Evolutionary conservation across 2,329 filamentous ascomycete genomes (phyloP), one percentile per base, ranked within the genome.

Genomic region (Thielaviopsis populi): DNA sequence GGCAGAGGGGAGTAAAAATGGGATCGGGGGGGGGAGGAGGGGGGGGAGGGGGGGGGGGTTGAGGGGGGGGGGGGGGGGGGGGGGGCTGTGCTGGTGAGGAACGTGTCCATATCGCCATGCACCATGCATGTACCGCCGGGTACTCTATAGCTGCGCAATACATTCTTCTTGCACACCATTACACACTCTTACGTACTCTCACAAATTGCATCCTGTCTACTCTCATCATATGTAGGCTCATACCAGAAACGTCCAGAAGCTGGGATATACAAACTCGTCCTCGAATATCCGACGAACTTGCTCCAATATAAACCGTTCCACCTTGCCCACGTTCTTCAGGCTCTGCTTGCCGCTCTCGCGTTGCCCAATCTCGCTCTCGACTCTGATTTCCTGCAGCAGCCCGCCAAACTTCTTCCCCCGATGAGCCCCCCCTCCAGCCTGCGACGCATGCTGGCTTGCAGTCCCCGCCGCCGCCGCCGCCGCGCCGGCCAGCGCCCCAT

Each of bases 231-330:
- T 19, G 24, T 5, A 1, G 11, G 4, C 15, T 56, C 53, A 96
- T 54, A 97, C 86, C 70, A 99, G 77, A 74, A 97, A 96, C 0
- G 92, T 97, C 91, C 92, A 97, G 75, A 95, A 97, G 74, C 91
- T 96, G 54, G 94, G 94, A 76, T 95, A 97, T 67, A 97, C 91
- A 76, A 97, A 94, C 74, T 99, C 94, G 72, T 97, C 94, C 75
- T 99, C 94, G 71, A 99, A 97, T 69, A 99, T 97, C 71, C 91
- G 83, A 72, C 92, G 85, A 67, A 99, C 94, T 75, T 97, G 92
- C 73, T 97, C 92, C 66, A 99, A 79, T 64, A 99, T 90, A 73
- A 99, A 99, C 70, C 90, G 88, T 77, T 99, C 94, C 65, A 99
- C 94, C 79, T 99, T 99, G 66, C 94, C 92, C 60, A 99, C 92